Conservation (phyloP, 768 basidiomycete genomes). For the Lyophyllum decastes region DNA sequence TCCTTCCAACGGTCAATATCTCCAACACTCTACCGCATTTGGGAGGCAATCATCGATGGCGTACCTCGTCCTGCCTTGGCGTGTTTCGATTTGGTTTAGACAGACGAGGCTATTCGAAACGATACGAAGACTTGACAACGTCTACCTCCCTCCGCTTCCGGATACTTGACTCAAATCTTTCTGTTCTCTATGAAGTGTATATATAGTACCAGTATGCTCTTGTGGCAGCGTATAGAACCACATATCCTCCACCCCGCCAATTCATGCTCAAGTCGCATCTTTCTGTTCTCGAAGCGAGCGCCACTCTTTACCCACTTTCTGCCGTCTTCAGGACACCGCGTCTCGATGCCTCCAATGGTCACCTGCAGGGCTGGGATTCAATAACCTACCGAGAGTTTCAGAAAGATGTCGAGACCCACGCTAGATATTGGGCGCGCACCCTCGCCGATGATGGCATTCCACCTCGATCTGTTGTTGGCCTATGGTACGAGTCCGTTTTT, state of each 20-base stretch:
- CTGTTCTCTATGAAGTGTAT: constrained; percentile 10
- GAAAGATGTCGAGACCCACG: constrained; percentile 63
- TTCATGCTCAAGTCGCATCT: constrained; percentile 57
- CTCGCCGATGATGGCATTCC: constrained; percentile 49
- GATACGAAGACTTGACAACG: constrained; percentile 21
- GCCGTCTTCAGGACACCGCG: constrained; percentile 65
- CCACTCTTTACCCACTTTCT: constrained; percentile 46
- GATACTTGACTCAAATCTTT: constrained; percentile 20
- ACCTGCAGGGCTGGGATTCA: constrained; percentile 54
- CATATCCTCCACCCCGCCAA: constrained; percentile 8
- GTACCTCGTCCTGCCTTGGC: constrained; percentile 18
- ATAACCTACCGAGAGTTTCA: constrained; percentile 69
- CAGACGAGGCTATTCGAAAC: constrained; percentile 37
- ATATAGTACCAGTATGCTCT: constrained; percentile 6
- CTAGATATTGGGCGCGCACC: constrained; percentile 61
- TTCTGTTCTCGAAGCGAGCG: constrained; percentile 59
- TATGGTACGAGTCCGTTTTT: constrained; percentile 57
- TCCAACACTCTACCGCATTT: constrained; percentile 12
- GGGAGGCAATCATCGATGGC: constrained; percentile 6
- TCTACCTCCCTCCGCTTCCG: constrained; percentile 16
- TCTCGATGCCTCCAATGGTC: constrained; percentile 37
- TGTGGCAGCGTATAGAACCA: not conserved
- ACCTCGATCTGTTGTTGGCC: constrained; percentile 62
- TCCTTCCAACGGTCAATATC: constrained; percentile 4
- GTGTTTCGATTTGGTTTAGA: constrained; percentile 30